Base-by-base conservation (phyloP, 2,329 filamentous ascomycete genomes). In the Sclerotinia subarctica region DNA sequence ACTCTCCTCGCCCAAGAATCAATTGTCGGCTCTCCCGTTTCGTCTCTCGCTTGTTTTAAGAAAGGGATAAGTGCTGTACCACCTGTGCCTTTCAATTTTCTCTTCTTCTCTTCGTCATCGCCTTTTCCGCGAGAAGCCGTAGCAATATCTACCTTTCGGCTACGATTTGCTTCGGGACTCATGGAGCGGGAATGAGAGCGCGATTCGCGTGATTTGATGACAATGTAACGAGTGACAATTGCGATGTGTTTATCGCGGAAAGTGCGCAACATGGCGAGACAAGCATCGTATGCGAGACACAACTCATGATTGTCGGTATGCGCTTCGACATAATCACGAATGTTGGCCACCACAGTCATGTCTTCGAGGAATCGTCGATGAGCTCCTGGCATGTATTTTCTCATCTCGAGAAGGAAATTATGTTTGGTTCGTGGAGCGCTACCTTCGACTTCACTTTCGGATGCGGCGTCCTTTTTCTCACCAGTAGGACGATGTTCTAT, bases 391-490 rank as follows among this genome's bases (percentile, higher is more conserved):
- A 99, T 99, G 80, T 99, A 99, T 57, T 86, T 86, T 69, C 94
- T 90, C 95, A 99, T 99, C 72, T 99, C 95, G 76, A 91, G 88
- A 76, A 99, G 94, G 81, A 99, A 99, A 76, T 95, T 96, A 80
- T 97, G 88, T 52, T 85, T 84, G 6, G 88, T 84, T 32, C 84
- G 81, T 47, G 82, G 81, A 1, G 80, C 77, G 66, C 81, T 80
- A 17, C 80, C 80, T 29, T 79, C 79, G 21, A 76, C 75, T 54
- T 85, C 84, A 64, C 82, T 82, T 47, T 83, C 83, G 5, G 79
- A 78, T 32, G 79, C 76, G 21, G 78, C 74, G 58, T 81, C 81
- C 24, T 81, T 81, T 78, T 86, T 90, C 73, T 92, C 87, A 51
- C 94, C 94, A 0, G 95, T 98, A 0, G 94, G 93, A 11, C 91